Conservation (phyloP, 352 stramenopile species). For the Hyaloperonospora arabidopsidis region DNA sequence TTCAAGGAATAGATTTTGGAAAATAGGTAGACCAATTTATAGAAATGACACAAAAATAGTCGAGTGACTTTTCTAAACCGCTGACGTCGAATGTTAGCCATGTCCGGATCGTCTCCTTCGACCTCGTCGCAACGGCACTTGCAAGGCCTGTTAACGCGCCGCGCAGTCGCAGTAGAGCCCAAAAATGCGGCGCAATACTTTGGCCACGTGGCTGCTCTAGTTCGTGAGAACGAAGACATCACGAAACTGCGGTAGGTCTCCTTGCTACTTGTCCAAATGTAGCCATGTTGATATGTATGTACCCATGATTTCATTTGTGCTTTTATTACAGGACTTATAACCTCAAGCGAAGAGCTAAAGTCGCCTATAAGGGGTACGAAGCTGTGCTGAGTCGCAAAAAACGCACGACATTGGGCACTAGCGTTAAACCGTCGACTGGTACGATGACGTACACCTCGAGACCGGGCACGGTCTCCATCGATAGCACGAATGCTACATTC, state of each 20-base stretch:
- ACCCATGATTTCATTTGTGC: constrained; percentile 11
- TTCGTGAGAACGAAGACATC: constrained; percentile 46
- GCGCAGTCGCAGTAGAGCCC: constrained; percentile 39
- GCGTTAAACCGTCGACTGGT: constrained; percentile 20
- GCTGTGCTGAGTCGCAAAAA: constrained; percentile 71
- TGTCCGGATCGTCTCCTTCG: constrained; percentile 19
- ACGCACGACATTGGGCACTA: constrained; percentile 24
- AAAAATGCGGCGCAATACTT: constrained; percentile 65
- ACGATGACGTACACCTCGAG: constrained; percentile 23
- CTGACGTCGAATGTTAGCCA: constrained; percentile 17
- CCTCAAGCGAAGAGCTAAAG: constrained; percentile 54
- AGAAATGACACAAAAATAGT: neutral
- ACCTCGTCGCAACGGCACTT: constrained; percentile 40
- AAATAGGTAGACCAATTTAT: constrained; percentile 1
- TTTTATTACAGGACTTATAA: constrained; percentile 40
- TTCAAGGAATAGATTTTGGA: constrained; percentile 6
- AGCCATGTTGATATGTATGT: neutral
- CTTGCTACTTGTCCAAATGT: neutral
- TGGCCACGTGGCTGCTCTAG: constrained; percentile 53
- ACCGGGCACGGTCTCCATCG: constrained; percentile 13
- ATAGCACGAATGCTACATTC: constrained; percentile 12
- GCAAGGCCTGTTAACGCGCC: constrained; percentile 56
- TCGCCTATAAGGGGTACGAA: constrained; percentile 64
- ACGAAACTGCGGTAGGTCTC: constrained; percentile 38
- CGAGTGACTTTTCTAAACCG: neutral